phyloP scores from a whole-genome alignment of 495 filamentous ascomycete genomes.

The Ramalina peruviana region DNA sequence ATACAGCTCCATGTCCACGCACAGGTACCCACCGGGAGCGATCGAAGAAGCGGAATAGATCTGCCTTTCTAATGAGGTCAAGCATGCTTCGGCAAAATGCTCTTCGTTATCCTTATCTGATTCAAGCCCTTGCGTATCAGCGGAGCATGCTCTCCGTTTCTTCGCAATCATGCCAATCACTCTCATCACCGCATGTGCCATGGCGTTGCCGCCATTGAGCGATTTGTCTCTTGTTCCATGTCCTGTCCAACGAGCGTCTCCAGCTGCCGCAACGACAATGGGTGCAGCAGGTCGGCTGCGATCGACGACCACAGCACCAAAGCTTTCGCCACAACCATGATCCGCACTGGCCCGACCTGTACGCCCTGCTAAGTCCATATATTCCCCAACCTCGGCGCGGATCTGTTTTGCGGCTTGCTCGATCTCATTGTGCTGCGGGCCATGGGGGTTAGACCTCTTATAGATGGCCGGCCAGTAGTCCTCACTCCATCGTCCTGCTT shows the following conservation, averaged over 20 bases:
- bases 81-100: constrained; percentile 16
- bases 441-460: constrained; percentile 66
- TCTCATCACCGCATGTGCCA: constrained; percentile 72
- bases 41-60: constrained; percentile 16
- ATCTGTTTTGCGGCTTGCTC: constrained; percentile 37
- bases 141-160: constrained; percentile 23
- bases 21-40: constrained; percentile 67
- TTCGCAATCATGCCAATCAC: constrained; percentile 78
- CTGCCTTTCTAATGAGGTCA: constrained; percentile 24
- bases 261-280: constrained; percentile 55
- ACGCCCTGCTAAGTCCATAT: constrained; percentile 53
- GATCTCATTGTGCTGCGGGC: constrained; percentile 52
- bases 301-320: constrained; percentile 78
- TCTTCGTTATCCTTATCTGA: background rate
- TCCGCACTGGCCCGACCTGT: constrained; percentile 43
- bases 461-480: constrained; percentile 82
- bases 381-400: constrained; percentile 34
- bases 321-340: constrained; percentile 45
- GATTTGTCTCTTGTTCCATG: constrained; percentile 3
- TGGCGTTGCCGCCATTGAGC: constrained; percentile 49
- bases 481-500: constrained; percentile 63
- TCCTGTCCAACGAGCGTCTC: constrained; percentile 54
- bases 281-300: constrained; percentile 10
- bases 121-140: background rate
- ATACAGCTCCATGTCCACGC: constrained; percentile 81